Evolutionary conservation across 495 filamentous ascomycete genomes (phyloP), one percentile per base, ranked within the genome.

Genomic region (Lophiostoma macrostomum): DNA sequence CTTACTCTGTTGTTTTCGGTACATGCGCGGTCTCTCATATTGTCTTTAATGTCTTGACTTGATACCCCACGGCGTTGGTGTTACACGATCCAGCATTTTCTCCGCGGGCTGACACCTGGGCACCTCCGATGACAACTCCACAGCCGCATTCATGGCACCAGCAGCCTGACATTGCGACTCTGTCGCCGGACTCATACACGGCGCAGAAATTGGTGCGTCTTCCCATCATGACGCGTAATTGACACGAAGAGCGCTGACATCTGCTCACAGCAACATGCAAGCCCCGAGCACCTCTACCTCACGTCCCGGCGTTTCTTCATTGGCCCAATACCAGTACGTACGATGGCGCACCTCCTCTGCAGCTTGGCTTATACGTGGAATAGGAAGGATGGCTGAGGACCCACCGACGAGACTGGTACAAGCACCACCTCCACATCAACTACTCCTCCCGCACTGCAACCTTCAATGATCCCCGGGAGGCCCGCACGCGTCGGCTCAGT

Each of bases 301-400:
- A 86, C 83, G 6, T 78, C 74, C 32, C 72, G 80, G 22, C 75
- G 83, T 28, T 79, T 76, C 63, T 86, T 86, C 66, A 84, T 86
- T 56, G 83, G 83, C 7, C 83, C 83, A 18, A 81, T 86, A 29
- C 83, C 83, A 4, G 56, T 63, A 53, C 42, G 60, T 45, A 32
- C 29, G 18, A 8, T 36, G 12, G 8, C 11, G 18, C 10, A 32
- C 2, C 14, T 12, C 32, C 28, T 11, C 19, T n/a, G n/a, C n/a
- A n/a, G n/a, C 25, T 28, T n/a, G 0, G 35, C 53, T 53, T 45
- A 57, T 38, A 31, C 18, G 6, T 3, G 19, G 2, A 32, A 28
- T 34, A 63, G 60, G 76, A 80, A 56, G 82, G 81, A 43, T 86
- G 83, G 83, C 71, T 85, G 40, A 82, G 83, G 44, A 78, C 74